These are phyloP conservation scores for Phalaenopsis hybrid DNA, from an alignment of 116 monocot species.

Conservation along the genomic window DNA sequence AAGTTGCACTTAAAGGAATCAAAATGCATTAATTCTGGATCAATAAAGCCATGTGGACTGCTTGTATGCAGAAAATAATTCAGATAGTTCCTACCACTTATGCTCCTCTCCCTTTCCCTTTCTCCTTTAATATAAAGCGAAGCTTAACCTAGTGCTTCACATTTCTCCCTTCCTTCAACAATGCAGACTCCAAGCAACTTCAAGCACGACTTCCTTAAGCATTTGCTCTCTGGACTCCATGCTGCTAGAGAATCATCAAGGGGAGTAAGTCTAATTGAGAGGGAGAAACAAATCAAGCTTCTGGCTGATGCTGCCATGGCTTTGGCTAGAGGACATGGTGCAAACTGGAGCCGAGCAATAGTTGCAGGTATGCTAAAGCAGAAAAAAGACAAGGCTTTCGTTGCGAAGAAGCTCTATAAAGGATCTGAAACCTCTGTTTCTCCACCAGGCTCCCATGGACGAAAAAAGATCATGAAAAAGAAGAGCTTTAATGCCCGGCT, in stretches of 20 bases:
- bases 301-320: slow-evolving; percentile 66
- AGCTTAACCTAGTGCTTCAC: neutral
- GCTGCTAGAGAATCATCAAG: neutral
- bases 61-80: neutral
- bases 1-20: neutral
- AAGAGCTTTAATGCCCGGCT: neutral
- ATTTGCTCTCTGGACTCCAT: slow-evolving; percentile 39
- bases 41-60: neutral
- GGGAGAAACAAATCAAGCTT: slow-evolving; percentile 48
- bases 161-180: slow-evolving; percentile 1
- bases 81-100: neutral
- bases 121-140: slow-evolving; percentile 12
- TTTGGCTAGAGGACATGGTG: slow-evolving; percentile 34
- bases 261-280: slow-evolving; percentile 29
- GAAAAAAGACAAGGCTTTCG: neutral
- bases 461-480: neutral
- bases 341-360: slow-evolving; percentile 52
- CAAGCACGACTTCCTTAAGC: slow-evolving; percentile 39
- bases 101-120: slow-evolving; percentile 7
- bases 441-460: neutral
- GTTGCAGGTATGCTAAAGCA: slow-evolving; percentile 3
- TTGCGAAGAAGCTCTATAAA: neutral
- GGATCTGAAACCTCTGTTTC: too few species aligned
- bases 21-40: neutral
- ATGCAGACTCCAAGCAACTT: slow-evolving; percentile 46